Evolutionary conservation across 2,329 filamentous ascomycete species (phyloP), one percentile per base, ranked within the genome.

Genomic region (Camillea tinctor): DNA sequence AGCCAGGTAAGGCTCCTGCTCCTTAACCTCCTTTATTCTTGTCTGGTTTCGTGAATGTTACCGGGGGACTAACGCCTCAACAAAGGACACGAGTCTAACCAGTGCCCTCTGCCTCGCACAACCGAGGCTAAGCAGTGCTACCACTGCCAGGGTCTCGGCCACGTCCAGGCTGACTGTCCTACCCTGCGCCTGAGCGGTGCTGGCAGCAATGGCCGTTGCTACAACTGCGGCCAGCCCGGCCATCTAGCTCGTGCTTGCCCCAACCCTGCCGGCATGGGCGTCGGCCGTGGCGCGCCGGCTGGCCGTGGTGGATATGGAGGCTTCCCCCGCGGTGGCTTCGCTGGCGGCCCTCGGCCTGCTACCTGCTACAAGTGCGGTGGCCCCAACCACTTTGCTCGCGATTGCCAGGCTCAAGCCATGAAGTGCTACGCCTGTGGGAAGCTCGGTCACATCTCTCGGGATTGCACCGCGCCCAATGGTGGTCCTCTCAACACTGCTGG

Each of bases 111-210:
- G 74, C 95, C 95, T 73, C 90, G 95, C 78, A 97, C 94, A 63
- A 97, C 95, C 66, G 95, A 99, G 81, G 93, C 93, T 56, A 99
- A 99, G 88, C 95, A 99, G 84, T 99, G 95, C 87, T 99, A 99
- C 79, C 95, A 98, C 82, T 99, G 95, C 85, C 95, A 98, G 83
- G 95, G 95, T 61, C 87, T 98, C 64, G 95, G 95, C 68, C 95
- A 99, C 76, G 95, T 99, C 72, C 95, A 99, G 83, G 95, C 95
- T 69, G 95, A 99, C 79, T 99, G 95, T 86, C 95, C 95, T 72
- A 98, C 95, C 64, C 87, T 99, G 66, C 92, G 95, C 70, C 80
- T 99, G 76, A 96, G 88, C 77, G 93, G 90, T 68, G 90, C 89
- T 70, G 86, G 88, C 65, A 88, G 89, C 62, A 88, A 90, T 75